These are phyloP conservation scores for Daldinia childiae DNA, from an alignment of 495 filamentous ascomycete genomes.

Conservation along the genomic window DNA sequence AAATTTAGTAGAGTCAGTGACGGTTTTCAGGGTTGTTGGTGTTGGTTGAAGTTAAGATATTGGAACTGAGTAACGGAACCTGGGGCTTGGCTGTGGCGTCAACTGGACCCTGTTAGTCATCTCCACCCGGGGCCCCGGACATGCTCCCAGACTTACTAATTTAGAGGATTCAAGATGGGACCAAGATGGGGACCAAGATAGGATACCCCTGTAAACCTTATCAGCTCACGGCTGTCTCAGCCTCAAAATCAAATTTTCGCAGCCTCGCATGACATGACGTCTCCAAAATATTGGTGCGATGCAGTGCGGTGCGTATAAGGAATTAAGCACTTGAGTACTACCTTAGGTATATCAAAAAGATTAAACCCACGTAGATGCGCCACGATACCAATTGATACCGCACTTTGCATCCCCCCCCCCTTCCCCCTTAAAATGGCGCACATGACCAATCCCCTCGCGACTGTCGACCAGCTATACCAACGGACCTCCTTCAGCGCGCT, in stretches of 20 bases:
- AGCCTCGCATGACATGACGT: slow-evolving; percentile 36
- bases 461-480: slow-evolving; percentile 74
- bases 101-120: neutral
- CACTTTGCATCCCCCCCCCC: no score
- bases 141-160: slow-evolving; percentile 15
- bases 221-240: slow-evolving; percentile 23
- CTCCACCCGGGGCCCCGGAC: slow-evolving; percentile 20
- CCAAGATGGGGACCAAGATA: slow-evolving; percentile 2
- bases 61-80: slow-evolving; percentile 2
- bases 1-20: slow-evolving; percentile 5
- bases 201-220: slow-evolving; percentile 18
- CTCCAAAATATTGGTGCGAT: neutral
- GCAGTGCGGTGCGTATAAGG: no score
- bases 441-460: slow-evolving; percentile 88
- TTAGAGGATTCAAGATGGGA: neutral
- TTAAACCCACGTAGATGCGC: no score
- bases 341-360: no score
- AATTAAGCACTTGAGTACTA: no score
- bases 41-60: slow-evolving; percentile 26
- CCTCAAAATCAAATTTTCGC: slow-evolving; percentile 37
- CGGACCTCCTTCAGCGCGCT: slow-evolving; percentile 68
- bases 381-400: no score
- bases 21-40: slow-evolving; percentile 3
- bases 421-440: slow-evolving; percentile 57
- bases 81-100: slow-evolving; percentile 27